Conservation (phyloP, 2,329 filamentous ascomycete genomes). For the Fusarium pseudograminearum region DNA sequence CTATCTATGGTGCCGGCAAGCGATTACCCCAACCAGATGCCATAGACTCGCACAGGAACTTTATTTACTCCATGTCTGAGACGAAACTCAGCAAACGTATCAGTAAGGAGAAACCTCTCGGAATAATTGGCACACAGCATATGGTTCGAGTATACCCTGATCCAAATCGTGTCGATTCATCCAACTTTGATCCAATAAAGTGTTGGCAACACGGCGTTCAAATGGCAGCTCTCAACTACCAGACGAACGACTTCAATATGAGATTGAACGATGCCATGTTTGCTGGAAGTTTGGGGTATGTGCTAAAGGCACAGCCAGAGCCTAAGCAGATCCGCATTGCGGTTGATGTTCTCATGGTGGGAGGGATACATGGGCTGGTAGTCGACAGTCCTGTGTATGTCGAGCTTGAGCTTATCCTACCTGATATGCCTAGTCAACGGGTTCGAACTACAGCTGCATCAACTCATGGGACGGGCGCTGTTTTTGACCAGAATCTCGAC, state of each 20-base stretch:
- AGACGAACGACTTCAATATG: conserved; percentile 16
- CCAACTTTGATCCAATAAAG: conserved; percentile 19
- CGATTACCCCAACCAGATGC: background rate
- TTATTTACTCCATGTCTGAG: conserved; percentile 27
- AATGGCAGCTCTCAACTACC: conserved; percentile 33
- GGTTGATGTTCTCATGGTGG: conserved; percentile 9
- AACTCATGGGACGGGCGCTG: accelerated
- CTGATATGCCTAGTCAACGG: background rate
- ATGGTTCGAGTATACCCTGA: conserved; percentile 31
- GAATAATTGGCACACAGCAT: background rate
- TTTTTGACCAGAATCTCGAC: conserved; percentile 4
- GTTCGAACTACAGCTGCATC: background rate
- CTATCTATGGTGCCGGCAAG: conserved; percentile 26
- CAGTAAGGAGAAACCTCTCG: background rate
- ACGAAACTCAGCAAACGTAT: conserved; percentile 6
- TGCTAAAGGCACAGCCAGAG: background rate
- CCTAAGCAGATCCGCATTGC: background rate
- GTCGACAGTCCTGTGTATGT: accelerated
- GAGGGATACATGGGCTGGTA: background rate
- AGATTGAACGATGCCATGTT: conserved; percentile 24
- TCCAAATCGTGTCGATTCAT: conserved; percentile 28
- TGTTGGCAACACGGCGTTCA: conserved; percentile 28
- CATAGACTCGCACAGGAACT: conserved; percentile 8
- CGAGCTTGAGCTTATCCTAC: conserved; percentile 8
- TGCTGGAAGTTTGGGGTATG: conserved; percentile 11